Percentiles rank a stretch among this genome's conserved stretches.
Evolutionary conservation across 306 rosid species (phyloP).

Genomic region (Casuarina equisetifolia): DNA sequence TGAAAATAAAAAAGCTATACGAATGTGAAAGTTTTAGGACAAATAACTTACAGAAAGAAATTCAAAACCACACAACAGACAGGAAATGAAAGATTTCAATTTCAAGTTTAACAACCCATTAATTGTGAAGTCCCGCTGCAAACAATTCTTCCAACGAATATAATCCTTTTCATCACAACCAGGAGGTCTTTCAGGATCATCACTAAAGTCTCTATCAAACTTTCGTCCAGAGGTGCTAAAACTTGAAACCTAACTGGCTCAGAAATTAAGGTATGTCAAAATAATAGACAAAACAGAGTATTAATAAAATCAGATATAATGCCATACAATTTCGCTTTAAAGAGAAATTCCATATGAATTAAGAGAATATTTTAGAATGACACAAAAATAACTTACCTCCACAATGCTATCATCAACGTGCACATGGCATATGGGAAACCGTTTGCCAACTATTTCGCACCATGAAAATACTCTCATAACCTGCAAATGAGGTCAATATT

Average conservation of each 20-base stretch:
- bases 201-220: conserved; percentile 21
- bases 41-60: conserved; percentile 21
- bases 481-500: conserved; percentile 42
- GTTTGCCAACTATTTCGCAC: conserved; percentile 83
- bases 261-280: conserved; percentile 25
- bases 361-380: neutral
- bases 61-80: conserved; percentile 11
- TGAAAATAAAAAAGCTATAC: conserved; percentile 14
- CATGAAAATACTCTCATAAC: conserved; percentile 74
- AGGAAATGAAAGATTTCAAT: conserved; percentile 1
- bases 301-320: neutral
- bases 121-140: conserved; percentile 83
- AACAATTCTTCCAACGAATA: conserved; percentile 82
- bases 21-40: conserved; percentile 1
- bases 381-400: conserved; percentile 57
- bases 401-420: conserved; percentile 61
- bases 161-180: conserved; percentile 65
- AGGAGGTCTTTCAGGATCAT: conserved; percentile 38
- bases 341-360: conserved; percentile 7
- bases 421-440: conserved; percentile 93
- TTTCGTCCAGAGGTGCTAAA: conserved; percentile 51
- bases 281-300: conserved; percentile 8
- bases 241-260: conserved; percentile 75
- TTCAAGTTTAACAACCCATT: conserved; percentile 63
- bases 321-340: neutral